Evolutionary conservation across 2,329 filamentous ascomycete species (phyloP), one percentile per base, ranked within the genome.

Genomic region (Ceratocystis lukuohia): DNA sequence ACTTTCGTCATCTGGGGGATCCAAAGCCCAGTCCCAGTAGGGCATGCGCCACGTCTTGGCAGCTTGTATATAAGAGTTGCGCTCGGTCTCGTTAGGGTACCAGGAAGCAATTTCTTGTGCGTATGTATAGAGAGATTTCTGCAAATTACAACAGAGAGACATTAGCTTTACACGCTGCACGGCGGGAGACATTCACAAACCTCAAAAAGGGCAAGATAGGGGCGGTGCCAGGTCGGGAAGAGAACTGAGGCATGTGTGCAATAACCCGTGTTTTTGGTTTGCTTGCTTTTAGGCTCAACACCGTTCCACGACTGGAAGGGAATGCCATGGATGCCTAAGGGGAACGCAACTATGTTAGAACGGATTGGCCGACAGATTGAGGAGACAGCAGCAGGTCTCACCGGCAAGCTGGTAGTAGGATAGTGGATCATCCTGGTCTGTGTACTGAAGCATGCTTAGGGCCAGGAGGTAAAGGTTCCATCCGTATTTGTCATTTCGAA

Each of bases 171-270:
- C 53, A 44, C 20, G 6, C 25, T 1, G n/a, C 10, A n/a, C 7
- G 30, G 5, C 17, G 30, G 5, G 10, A 57, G 37, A 41, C 37
- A 15, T 41, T 41, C 12, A 15, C 37, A 41, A 68, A 82, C 82
- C 77, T 85, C 82, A 67, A 82, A 83, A 63, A 84, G 74, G 37
- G 79, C 81, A 67, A 94, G 78, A 74, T 93, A 95, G 0, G 89
- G 88, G 62, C 91, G 83, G 78, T 96, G 91, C 91, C 91, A 95
- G 48, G 86, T 82, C 48, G 87, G 84, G 73, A 96, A 94, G 17
- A 94, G 77, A 50, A 87, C 84, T 1, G 88, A 88, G 28, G 80
- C 82, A 75, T 96, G 91, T 15, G 84, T 83, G 74, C 91, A 95
- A 74, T 91, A 95, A 62, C 89, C 90, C 17, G 81, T 78, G 48